phyloP scores from a whole-genome alignment of 2,329 filamentous ascomycete genomes.

The Emmonsiellopsis sp. region DNA sequence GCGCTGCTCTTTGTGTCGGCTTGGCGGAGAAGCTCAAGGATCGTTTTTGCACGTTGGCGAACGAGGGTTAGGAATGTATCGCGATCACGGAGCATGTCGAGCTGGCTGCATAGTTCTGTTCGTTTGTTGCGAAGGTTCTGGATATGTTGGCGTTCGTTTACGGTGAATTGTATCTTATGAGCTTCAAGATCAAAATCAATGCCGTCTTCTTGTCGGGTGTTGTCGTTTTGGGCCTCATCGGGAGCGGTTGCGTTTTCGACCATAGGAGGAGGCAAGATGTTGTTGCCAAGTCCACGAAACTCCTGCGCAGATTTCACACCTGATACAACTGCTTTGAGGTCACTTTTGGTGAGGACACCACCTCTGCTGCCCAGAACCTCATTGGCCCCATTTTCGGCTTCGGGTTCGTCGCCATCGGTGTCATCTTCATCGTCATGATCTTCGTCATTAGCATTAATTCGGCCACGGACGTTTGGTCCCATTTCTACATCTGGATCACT shows the following conservation, averaged over 20 bases:
- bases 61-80: slow-evolving; percentile 35
- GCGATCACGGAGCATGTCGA: slow-evolving; percentile 33
- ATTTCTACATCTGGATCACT: slow-evolving; percentile 16
- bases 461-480: slow-evolving; percentile 11
- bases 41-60: slow-evolving; percentile 31
- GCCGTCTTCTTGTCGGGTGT: neutral
- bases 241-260: slow-evolving; percentile 8
- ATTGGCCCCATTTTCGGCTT: slow-evolving; percentile 13
- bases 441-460: slow-evolving; percentile 10
- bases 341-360: slow-evolving; percentile 32
- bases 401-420: slow-evolving; percentile 12
- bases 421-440: slow-evolving; percentile 21
- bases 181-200: slow-evolving; percentile 8
- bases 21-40: slow-evolving; percentile 37
- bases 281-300: slow-evolving; percentile 34
- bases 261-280: slow-evolving; percentile 25
- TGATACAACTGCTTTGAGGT: slow-evolving; percentile 33
- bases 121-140: slow-evolving; percentile 9
- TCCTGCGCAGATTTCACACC: slow-evolving; percentile 29
- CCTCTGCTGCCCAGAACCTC: slow-evolving; percentile 34
- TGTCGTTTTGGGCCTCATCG: neutral
- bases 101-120: slow-evolving; percentile 16
- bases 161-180: slow-evolving; percentile 9
- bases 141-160: slow-evolving; percentile 13
- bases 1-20: slow-evolving; percentile 33